phyloP scores from a whole-genome alignment of 257 asterid species.

The Apocynum venetum region DNA sequence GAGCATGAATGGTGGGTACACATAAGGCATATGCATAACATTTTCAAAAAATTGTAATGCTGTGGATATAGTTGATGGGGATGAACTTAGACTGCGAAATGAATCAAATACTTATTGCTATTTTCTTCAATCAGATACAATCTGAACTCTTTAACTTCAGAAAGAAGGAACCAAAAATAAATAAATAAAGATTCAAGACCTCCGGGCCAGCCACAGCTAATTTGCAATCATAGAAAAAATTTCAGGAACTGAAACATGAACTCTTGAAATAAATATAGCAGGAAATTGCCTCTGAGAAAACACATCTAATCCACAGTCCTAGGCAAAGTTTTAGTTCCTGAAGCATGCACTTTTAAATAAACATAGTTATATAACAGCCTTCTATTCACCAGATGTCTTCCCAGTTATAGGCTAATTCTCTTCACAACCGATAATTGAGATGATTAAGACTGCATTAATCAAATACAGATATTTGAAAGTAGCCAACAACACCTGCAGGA shows the following conservation, averaged over 20 bases:
- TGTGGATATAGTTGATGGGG: not conserved
- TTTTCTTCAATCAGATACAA: not conserved
- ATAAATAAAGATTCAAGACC: not conserved
- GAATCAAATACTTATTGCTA: not conserved
- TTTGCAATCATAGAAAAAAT: not conserved
- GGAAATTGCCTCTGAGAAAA: no score
- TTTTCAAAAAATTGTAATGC: not conserved
- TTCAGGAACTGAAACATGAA: not conserved
- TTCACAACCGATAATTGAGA: not conserved
- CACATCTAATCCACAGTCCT: not conserved
- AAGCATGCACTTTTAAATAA: not conserved
- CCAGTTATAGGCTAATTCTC: not conserved
- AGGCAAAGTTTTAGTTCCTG: not conserved
- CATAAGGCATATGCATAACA: not conserved
- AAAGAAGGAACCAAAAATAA: not conserved
- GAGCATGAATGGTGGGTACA: no score
- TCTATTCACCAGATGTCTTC: not conserved
- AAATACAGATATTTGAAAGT: not conserved
- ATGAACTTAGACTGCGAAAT: not conserved
- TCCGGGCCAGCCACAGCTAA: not conserved
- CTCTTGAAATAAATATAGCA: not conserved
- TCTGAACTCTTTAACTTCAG: not conserved
- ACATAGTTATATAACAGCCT: not conserved
- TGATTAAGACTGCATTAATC: not conserved
- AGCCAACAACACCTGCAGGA: conserved; percentile 66